Evolutionary conservation across 179 eudicot species (phyloP), one percentile per base, ranked within the genome.

Genomic region (Vitellaria paradoxa): DNA sequence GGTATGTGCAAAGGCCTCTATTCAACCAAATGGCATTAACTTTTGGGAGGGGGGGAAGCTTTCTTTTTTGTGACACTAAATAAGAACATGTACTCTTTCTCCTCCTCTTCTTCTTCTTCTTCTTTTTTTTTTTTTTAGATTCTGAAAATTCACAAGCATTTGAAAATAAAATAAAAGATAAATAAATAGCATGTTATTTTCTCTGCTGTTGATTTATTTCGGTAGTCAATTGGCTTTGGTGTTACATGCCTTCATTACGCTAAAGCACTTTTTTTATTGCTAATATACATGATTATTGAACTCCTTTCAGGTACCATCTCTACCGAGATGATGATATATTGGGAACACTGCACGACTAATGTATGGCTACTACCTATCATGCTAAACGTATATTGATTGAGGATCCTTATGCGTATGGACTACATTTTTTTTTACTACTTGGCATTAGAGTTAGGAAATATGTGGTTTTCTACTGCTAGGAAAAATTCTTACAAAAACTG

Each of bases 261-360:
- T 21, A 30, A 47, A 69, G 18, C 59, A 10, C 37, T 69, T 40
- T 20, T 69, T 49, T 7, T 57, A 21, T 30, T 69, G 72, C 57
- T 47, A 21, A 69, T 10, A 8, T 60, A 3, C 1, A 15, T 21
- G 12, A n/a, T 1, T 18, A 12, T 42, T 40, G 21, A 37, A n/a
- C 40, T 47, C 45, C 17, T 81, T 77, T 69, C 91, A 92, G 97
- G 91, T 91, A 70, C 77, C 92, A 91, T 81, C 88, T 92, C 83
- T 92, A 81, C 76, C 91, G 89, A 7, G 97, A 92, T 66, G 94
- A 92, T 11, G 97, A 92, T 81, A 91, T 92, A 40, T 77, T 91
- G 81, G 94, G 97, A 74, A 92, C 90, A 1, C 79, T 92, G 79
- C 92, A 92, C 18, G 90, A 87, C 74, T 92, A 85, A 90, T 62